Conservation (phyloP, 1,139 yeast genomes). For the Yamadazyma atlantica region DNA sequence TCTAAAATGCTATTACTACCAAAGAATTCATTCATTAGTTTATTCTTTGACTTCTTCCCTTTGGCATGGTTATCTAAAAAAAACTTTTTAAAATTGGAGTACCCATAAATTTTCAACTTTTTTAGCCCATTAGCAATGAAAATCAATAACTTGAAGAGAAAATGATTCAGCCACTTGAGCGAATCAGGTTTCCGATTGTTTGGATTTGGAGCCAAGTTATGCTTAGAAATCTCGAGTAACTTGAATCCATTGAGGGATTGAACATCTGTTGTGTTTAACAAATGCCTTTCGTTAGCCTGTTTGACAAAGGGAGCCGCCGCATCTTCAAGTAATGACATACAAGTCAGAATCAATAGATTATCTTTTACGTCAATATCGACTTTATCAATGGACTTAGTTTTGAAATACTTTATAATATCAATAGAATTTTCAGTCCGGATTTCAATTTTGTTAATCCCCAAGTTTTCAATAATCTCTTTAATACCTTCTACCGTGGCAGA, state of each 20-base stretch:
- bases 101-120: constrained; percentile 77
- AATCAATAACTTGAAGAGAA: constrained; percentile 59
- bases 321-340: constrained; percentile 41
- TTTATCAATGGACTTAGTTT: constrained; percentile 62
- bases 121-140: constrained; percentile 74
- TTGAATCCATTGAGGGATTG: constrained; percentile 66
- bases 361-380: constrained; percentile 60
- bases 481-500: constrained; percentile 86
- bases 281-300: constrained; percentile 61
- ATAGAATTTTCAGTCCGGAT: constrained; percentile 81
- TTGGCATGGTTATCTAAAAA: constrained; percentile 57
- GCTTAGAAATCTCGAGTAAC: constrained; percentile 68
- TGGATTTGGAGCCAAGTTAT: constrained; percentile 49
- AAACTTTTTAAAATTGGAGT: constrained; percentile 69
- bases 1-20: constrained; percentile 45
- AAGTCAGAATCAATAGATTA: constrained; percentile 43
- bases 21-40: constrained; percentile 60
- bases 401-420: constrained; percentile 80
- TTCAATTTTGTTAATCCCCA: constrained; percentile 75
- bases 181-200: constrained; percentile 51
- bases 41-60: constrained; percentile 52
- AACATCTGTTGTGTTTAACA: constrained; percentile 66
- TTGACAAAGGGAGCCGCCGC: constrained; percentile 67
- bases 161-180: constrained; percentile 67
- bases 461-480: constrained; percentile 74